Evolutionary conservation across 768 basidiomycete species (phyloP).

Genomic region (Hirschioporus abietinus): DNA sequence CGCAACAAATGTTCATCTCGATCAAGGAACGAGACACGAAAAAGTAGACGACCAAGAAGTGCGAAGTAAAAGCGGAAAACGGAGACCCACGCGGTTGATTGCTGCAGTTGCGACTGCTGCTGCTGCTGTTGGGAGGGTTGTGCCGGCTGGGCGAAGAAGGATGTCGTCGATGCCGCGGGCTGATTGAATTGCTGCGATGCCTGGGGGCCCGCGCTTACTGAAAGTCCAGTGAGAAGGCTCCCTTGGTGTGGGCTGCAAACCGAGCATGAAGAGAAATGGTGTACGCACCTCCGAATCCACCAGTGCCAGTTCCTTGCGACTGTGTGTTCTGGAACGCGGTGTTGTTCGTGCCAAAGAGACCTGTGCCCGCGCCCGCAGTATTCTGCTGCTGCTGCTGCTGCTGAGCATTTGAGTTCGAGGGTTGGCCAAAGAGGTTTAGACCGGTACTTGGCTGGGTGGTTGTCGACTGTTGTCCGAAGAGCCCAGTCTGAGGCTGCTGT

Average conservation of each 20-base stretch:
- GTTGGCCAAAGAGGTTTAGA: background rate
- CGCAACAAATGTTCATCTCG: background rate
- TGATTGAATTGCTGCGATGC: background rate
- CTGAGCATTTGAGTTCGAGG: slow-evolving; percentile 10
- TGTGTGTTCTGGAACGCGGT: slow-evolving; percentile 17
- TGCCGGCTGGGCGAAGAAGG: background rate
- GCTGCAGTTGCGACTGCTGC: slow-evolving; percentile 13
- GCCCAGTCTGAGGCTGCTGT: slow-evolving; percentile 29
- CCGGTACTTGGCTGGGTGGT: background rate
- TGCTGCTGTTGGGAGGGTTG: slow-evolving; percentile 17
- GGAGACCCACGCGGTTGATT: slow-evolving; percentile 12
- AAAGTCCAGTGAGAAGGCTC: background rate
- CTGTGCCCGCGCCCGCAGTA: slow-evolving; percentile 22
- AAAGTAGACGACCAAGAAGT: background rate
- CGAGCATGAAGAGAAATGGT: too few relatives aligned
- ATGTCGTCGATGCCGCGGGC: background rate
- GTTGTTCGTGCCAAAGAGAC: slow-evolving; percentile 17
- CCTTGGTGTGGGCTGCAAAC: background rate
- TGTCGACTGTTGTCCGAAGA: slow-evolving; percentile 31
- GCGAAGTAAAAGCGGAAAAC: background rate
- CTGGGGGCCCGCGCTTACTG: too few relatives aligned
- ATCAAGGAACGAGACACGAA: slow-evolving; percentile 3
- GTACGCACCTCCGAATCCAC: slow-evolving; percentile 14
- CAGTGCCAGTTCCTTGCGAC: slow-evolving; percentile 12
- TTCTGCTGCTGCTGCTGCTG: slow-evolving; percentile 20